A percentile compares a stretch with the other conserved stretches of the same genome.
These are phyloP conservation scores for Yarrowia deformans DNA, from an alignment of 805 yeast genomes.

Conservation along the genomic window DNA sequence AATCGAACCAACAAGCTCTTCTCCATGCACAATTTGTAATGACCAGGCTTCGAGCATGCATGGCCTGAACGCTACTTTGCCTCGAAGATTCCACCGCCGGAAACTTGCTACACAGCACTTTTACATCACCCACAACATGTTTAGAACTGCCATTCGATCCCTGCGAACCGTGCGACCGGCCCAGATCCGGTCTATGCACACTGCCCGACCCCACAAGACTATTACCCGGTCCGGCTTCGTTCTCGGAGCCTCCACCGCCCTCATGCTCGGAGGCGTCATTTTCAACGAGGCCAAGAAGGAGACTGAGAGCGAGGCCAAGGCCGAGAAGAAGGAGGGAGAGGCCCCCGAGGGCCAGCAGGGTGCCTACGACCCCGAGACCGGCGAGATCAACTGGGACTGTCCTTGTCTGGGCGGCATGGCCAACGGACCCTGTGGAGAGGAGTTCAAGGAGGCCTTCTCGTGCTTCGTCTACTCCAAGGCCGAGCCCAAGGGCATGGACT, in stretches of 20 bases:
- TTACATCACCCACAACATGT: conserved; percentile 11
- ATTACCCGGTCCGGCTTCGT: conserved; percentile 14
- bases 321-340: conserved; percentile 19
- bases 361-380: conserved; percentile 95
- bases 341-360: conserved; percentile 52
- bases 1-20: conserved; percentile 9
- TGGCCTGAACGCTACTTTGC: conserved; percentile 7
- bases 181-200: conserved; percentile 25
- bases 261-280: conserved; percentile 35
- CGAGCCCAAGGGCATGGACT: conserved; percentile 96
- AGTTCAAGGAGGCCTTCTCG: conserved; percentile 90
- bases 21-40: conserved; percentile 29
- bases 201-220: conserved; percentile 29
- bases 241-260: conserved; percentile 24
- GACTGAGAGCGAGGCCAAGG: conserved; percentile 13
- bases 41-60: conserved; percentile 9
- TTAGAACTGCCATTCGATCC: conserved; percentile 35
- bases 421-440: conserved; percentile 97
- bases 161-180: conserved; percentile 38
- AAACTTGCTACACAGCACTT: conserved; percentile 23
- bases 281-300: conserved; percentile 39
- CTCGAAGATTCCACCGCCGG: conserved; percentile 35
- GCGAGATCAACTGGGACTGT: conserved; percentile 99
- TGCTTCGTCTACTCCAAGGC: conserved; percentile 93
- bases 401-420: conserved; percentile 99